Percentiles rank a stretch among this genome's conserved stretches.
phyloP scores from a whole-genome alignment of 1,284 basidiomycete genomes.

The Peniophora sp. region DNA sequence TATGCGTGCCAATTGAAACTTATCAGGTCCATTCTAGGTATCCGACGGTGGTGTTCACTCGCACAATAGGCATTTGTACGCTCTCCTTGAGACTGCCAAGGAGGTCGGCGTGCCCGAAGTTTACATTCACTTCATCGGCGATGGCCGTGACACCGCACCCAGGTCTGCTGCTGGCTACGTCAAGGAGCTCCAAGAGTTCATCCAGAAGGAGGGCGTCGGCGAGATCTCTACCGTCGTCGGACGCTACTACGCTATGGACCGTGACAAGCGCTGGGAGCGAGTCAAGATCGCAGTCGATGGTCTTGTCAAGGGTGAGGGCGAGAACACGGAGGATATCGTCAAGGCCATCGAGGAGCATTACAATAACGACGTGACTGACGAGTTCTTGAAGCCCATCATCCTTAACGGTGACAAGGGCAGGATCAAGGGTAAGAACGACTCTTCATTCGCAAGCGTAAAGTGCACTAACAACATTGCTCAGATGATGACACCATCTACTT shows the following conservation, averaged over 20 bases:
- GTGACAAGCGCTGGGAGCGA: slow-evolving; percentile 92
- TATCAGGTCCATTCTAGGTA: slow-evolving; percentile 41
- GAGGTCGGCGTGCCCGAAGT: slow-evolving; percentile 75
- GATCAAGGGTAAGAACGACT: slow-evolving; percentile 54
- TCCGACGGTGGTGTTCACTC: slow-evolving; percentile 96
- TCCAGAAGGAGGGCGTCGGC: slow-evolving; percentile 67
- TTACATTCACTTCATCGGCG: slow-evolving; percentile 87
- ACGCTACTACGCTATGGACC: slow-evolving; percentile 92
- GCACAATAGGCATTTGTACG: slow-evolving; percentile 81
- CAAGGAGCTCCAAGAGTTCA: slow-evolving; percentile 70
- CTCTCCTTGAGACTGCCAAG: slow-evolving; percentile 83
- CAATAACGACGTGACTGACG: slow-evolving; percentile 78
- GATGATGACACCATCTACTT: slow-evolving; percentile 80
- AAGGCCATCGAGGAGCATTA: slow-evolving; percentile 69
- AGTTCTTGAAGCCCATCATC: slow-evolving; percentile 91
- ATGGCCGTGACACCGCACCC: slow-evolving; percentile 86
- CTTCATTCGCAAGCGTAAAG: slow-evolving; percentile 5
- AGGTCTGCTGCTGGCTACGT: slow-evolving; percentile 68
- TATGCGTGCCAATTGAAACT: not conserved
- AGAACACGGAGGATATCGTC: slow-evolving; percentile 54
- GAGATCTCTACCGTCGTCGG: slow-evolving; percentile 77
- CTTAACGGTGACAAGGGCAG: slow-evolving; percentile 72
- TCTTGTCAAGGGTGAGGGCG: slow-evolving; percentile 69
- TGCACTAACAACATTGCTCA: slow-evolving; percentile 4
- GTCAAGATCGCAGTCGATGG: slow-evolving; percentile 83